phyloP scores from a whole-genome alignment of 768 basidiomycete genomes.

The Pleurotus djamor region DNA sequence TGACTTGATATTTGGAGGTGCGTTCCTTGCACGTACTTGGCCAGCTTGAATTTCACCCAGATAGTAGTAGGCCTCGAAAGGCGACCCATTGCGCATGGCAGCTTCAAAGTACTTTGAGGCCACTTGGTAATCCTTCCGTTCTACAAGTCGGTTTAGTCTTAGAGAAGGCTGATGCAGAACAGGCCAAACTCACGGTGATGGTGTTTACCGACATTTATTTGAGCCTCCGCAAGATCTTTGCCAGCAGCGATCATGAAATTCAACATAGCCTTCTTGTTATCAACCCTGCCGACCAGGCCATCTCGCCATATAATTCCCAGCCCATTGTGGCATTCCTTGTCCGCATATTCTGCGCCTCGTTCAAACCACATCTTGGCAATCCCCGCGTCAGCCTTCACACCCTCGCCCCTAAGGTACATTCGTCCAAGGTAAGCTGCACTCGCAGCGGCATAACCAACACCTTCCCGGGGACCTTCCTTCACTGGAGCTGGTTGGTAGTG shows the following conservation, averaged over 20 bases:
- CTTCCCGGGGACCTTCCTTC: constrained; percentile 44
- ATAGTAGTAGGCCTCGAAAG: constrained; percentile 94
- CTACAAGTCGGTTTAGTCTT: constrained; percentile 38
- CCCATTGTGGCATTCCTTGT: constrained; percentile 87
- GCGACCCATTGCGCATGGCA: constrained; percentile 84
- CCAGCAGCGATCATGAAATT: constrained; percentile 80
- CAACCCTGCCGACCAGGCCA: constrained; percentile 69
- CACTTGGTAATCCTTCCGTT: constrained; percentile 58
- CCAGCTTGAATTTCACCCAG: constrained; percentile 78
- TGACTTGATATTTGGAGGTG: constrained; percentile 48
- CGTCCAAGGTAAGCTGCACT: constrained; percentile 89
- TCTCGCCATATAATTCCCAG: constrained; percentile 93
- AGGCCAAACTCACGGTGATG: constrained; percentile 49
- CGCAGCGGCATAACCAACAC: constrained; percentile 64
- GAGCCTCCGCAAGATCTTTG: constrained; percentile 89
- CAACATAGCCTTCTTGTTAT: constrained; percentile 58
- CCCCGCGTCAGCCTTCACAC: constrained; percentile 71
- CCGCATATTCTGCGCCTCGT: constrained; percentile 75
- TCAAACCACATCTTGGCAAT: constrained; percentile 94
- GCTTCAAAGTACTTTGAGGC: constrained; percentile 80
- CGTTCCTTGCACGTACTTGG: constrained; percentile 41
- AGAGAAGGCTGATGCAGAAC: not conserved
- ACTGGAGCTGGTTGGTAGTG: constrained; percentile 35
- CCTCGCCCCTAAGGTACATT: constrained; percentile 95
- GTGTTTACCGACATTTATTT: constrained; percentile 86